These are phyloP conservation scores for Rhizopogon sp. DNA, from an alignment of 768 basidiomycete species.

Conservation along the genomic window DNA sequence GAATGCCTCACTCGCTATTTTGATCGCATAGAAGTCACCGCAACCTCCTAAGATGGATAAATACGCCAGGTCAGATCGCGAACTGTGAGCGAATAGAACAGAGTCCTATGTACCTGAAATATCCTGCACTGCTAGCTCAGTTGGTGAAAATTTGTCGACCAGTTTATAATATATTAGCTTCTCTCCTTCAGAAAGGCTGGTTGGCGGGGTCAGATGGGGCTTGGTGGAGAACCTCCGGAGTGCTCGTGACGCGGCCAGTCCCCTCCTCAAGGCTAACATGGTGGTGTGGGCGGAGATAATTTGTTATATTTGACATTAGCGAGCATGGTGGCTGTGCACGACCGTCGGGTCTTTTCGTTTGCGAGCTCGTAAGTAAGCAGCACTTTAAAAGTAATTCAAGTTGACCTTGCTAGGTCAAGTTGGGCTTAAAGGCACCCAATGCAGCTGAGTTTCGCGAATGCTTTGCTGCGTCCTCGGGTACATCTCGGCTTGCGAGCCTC, in stretches of 20 bases:
- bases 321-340: not conserved
- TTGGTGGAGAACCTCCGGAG: conserved; percentile 26
- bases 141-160: conserved; percentile 68
- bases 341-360: not conserved
- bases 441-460: conserved; percentile 14
- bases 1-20: conserved; percentile 81
- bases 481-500: conserved; percentile 3
- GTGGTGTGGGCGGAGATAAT: conserved; percentile 5
- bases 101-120: conserved; percentile 71
- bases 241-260: conserved; percentile 21
- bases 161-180: conserved; percentile 68
- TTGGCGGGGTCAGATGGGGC: conserved; percentile 20
- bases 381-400: not conserved
- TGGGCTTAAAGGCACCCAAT: conserved; percentile 7
- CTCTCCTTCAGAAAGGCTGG: conserved; percentile 54
- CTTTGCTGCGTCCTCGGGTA: conserved; percentile 12
- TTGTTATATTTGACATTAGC: not conserved
- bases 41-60: conserved; percentile 70
- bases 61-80: conserved; percentile 2
- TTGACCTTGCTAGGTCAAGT: too few relatives aligned
- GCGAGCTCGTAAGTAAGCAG: not conserved
- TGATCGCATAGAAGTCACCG: conserved; percentile 94
- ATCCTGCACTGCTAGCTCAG: conserved; percentile 83
- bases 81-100: not conserved
- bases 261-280: conserved; percentile 33